Conservation (phyloP, 2,329 filamentous ascomycete genomes). For the Proliferodiscus dingleyae region DNA sequence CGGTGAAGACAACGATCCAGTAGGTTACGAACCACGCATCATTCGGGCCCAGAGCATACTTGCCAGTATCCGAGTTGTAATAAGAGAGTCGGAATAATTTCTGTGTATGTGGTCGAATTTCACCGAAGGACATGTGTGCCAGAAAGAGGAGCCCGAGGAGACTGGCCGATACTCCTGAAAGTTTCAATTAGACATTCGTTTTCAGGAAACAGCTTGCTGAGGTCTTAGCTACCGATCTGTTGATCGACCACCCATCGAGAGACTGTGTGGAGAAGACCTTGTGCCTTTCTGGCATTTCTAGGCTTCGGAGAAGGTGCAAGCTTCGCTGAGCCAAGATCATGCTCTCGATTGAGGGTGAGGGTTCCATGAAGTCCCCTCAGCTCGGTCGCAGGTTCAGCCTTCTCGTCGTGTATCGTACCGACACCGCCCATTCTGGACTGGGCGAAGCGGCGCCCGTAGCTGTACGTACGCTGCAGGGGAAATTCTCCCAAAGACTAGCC, state of each 20-base stretch:
- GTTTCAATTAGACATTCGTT: conserved; percentile 5
- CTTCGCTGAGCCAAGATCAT: too few species aligned
- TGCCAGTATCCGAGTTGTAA: conserved; percentile 61
- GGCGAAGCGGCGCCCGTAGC: too few species aligned
- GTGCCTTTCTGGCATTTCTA: conserved; percentile 41
- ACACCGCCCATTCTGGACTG: too few species aligned
- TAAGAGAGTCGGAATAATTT: conserved; percentile 89
- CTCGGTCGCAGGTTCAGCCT: too few species aligned
- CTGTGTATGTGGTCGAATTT: conserved; percentile 69
- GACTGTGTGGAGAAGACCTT: conserved; percentile 55
- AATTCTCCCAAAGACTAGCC: too few species aligned
- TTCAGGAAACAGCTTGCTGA: background rate
- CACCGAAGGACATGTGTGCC: conserved; percentile 76
- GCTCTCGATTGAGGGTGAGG: too few species aligned
- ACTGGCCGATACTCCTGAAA: conserved; percentile 74
- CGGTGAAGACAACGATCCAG: conserved; percentile 80
- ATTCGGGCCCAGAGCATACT: conserved; percentile 72
- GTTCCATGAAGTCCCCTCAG: too few species aligned
- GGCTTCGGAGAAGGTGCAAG: too few species aligned
- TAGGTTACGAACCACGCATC: conserved; percentile 73
- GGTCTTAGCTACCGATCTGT: conserved; percentile 62
- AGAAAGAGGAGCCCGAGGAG: conserved; percentile 77
- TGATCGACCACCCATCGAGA: conserved; percentile 70
- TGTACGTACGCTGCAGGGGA: too few species aligned
- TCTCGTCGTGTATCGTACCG: too few species aligned